Conservation (phyloP, 768 basidiomycete species). For the Rhodosporidiobolus odoratus region DNA sequence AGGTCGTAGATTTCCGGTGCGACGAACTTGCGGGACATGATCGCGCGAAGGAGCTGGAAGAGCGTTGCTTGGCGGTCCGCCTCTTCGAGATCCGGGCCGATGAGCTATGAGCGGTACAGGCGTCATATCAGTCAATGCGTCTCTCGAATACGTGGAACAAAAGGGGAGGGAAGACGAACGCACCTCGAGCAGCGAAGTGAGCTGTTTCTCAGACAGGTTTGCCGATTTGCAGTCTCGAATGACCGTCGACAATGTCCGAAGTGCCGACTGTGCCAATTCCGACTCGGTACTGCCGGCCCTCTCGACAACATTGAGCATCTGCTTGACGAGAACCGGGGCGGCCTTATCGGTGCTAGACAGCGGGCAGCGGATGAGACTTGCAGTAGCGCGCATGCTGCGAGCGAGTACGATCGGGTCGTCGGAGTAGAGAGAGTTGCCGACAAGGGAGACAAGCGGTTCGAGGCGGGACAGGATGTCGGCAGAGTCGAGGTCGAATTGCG, state of each 20-base stretch:
- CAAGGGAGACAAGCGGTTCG: slow-evolving; percentile 74
- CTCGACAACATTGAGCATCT: slow-evolving; percentile 75
- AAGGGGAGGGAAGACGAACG: background rate
- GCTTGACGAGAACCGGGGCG: slow-evolving; percentile 73
- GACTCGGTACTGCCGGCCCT: slow-evolving; percentile 80
- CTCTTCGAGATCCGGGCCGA: slow-evolving; percentile 86
- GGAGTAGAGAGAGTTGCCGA: slow-evolving; percentile 90
- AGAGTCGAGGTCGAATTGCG: slow-evolving; percentile 78
- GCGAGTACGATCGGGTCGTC: slow-evolving; percentile 66
- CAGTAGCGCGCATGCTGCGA: slow-evolving; percentile 70
- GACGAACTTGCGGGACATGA: slow-evolving; percentile 83
- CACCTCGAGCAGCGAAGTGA: slow-evolving; percentile 64
- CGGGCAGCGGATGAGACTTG: slow-evolving; percentile 77
- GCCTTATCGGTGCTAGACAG: slow-evolving; percentile 67
- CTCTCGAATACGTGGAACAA: background rate
- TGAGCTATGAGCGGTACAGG: slow-evolving; percentile 66
- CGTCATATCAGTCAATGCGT: background rate
- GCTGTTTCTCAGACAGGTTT: slow-evolving; percentile 80
- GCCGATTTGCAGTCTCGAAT: slow-evolving; percentile 81
- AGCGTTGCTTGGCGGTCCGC: slow-evolving; percentile 74
- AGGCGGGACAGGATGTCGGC: slow-evolving; percentile 68
- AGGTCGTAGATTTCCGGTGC: slow-evolving; percentile 95
- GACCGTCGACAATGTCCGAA: slow-evolving; percentile 77
- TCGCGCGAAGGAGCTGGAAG: slow-evolving; percentile 81
- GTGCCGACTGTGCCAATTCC: slow-evolving; percentile 77